Percentiles rank a stretch among this genome's conserved stretches.
Conservation (phyloP, 106 monocot genomes). For the Dendrobium huoshanense region DNA sequence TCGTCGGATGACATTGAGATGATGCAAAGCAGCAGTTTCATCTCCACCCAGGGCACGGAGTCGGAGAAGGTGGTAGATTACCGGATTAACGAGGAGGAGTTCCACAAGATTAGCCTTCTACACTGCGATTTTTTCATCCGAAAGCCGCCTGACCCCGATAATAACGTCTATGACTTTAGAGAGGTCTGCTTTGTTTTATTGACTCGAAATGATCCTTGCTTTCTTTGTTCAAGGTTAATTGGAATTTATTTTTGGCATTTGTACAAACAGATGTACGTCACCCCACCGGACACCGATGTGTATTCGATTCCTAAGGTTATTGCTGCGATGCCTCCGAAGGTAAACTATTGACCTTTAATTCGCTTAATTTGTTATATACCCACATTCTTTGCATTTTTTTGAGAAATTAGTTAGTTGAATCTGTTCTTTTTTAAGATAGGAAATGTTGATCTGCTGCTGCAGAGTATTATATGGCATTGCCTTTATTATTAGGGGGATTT, state of each 20-base stretch:
- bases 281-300: slow-evolving; percentile 83
- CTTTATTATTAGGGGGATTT: neutral
- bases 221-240: neutral
- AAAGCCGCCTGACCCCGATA: slow-evolving; percentile 83
- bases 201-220: neutral
- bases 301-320: slow-evolving; percentile 83
- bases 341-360: slow-evolving; percentile 4
- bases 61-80: slow-evolving; percentile 86
- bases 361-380: neutral
- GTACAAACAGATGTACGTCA: slow-evolving; percentile 77
- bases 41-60: slow-evolving; percentile 68
- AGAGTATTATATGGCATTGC: too few relatives aligned
- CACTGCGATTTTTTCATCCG: slow-evolving; percentile 95
- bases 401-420: too few relatives aligned
- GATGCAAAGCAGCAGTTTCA: slow-evolving; percentile 65
- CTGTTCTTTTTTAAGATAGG: too few relatives aligned
- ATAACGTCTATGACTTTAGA: slow-evolving; percentile 80
- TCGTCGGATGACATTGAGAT: slow-evolving; percentile 45
- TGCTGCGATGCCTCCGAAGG: slow-evolving; percentile 91
- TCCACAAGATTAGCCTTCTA: slow-evolving; percentile 83
- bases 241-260: slow-evolving; percentile 13
- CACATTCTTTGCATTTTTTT: too few relatives aligned
- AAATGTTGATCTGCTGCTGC: too few relatives aligned
- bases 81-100: slow-evolving; percentile 90
- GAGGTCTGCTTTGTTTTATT: slow-evolving; percentile 35